Evolutionary conservation across 2,329 filamentous ascomycete species (phyloP), one percentile per base, ranked within the genome.

Genomic region (Beauveria bassiana): DNA sequence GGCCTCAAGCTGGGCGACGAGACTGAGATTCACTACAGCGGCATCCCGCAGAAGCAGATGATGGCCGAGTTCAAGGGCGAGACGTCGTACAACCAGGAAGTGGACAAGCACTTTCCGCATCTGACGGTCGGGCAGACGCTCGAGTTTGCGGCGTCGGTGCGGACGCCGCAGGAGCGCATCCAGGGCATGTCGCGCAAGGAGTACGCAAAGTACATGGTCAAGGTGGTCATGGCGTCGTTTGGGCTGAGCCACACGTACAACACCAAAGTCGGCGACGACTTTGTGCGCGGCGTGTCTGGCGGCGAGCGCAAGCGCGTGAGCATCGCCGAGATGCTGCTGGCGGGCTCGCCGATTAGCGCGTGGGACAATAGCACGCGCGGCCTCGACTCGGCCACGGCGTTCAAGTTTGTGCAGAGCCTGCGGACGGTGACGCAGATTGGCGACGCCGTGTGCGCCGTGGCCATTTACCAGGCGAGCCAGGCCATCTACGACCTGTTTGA

Each of bases 351-450:
- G 0, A 72, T 86, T 46, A 71, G 68, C 6, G 75, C 74, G 0
- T 95, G 90, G 90, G 91, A 89, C 63, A 91, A 91, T 65, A 86
- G 78, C 26, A 93, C 89, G 0, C 80, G 83, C 57, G 90, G 90
- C 12, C 78, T 93, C 1, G 90, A 93, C 71, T 86, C 86, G 0
- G 85, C 85, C 8, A 91, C 87, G 0, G 89, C 89, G 0, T 73
- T 91, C 45, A 87, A 90, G 67, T 93, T 91, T 64, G 86, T 89
- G 5, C 81, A 87, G 65, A 83, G 85, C 16, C 74, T 93, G 31
- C 79, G 88, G 18, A 78, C 85, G 20, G 77, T 86, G 0, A 86
- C 87, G 0, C 85, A 90, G 64, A 80, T 90, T 65, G 79, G 82
- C 1, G 76, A 81, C 16, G 82, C 82, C 1, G 82, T 87, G 0